Conservation (phyloP, 2,329 filamentous ascomycete genomes). For the Fusarium pilosicola region DNA sequence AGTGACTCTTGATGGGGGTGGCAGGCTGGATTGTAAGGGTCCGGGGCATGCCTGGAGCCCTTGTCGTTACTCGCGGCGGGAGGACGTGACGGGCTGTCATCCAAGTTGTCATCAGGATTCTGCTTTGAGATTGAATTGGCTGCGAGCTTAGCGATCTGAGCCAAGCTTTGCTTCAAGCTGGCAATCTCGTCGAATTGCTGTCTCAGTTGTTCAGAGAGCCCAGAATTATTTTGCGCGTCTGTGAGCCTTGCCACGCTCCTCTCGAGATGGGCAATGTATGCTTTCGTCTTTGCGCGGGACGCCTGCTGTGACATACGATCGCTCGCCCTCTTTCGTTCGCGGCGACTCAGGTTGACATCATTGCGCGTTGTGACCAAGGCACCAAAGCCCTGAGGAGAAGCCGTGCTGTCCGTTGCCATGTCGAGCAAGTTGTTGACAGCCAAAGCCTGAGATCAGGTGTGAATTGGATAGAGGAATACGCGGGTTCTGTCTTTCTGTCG, state of each 20-base stretch:
- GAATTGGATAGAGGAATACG: rapidly evolving
- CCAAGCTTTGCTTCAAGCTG: not conserved
- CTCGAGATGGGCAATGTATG: not conserved
- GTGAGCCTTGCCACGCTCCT: not conserved
- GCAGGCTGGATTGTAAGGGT: not conserved
- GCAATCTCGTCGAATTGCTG: not conserved
- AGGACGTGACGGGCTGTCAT: not conserved
- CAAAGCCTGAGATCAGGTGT: not conserved
- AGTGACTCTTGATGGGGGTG: not conserved
- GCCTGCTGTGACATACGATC: not conserved
- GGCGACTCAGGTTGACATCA: rapidly evolving
- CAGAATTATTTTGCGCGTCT: not conserved
- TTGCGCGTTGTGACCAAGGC: not conserved
- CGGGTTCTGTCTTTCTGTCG: not conserved
- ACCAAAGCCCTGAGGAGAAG: rapidly evolving
- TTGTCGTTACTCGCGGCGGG: not conserved
- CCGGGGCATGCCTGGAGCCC: rapidly evolving
- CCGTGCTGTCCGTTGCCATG: not conserved
- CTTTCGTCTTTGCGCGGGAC: not conserved
- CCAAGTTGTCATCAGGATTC: rapidly evolving
- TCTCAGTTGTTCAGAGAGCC: not conserved
- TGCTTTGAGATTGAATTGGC: not conserved
- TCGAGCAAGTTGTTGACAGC: not conserved
- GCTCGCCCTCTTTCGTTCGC: not conserved
- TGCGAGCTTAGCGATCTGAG: not conserved